Base-by-base conservation (phyloP, 2,329 filamentous ascomycete genomes). In the Zymoseptoria pseudotritici region DNA sequence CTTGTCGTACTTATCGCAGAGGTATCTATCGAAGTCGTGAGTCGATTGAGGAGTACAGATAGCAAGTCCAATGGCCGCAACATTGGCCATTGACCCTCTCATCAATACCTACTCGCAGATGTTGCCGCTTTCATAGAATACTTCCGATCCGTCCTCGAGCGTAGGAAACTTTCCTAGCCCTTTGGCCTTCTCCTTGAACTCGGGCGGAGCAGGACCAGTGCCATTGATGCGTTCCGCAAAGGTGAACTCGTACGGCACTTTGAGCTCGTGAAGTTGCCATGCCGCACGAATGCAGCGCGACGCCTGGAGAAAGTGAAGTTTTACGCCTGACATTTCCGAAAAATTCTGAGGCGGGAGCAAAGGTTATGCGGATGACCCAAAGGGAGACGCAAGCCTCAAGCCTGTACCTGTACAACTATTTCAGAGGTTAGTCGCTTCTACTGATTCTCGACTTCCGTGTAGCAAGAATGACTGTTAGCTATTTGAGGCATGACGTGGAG, bases 301-400 rank as follows among this genome's bases (percentile, higher is more conserved):
- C 53, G 76, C 75, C 69, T 80, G 76, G 9, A 80, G 74, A 64
- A 80, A 80, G 67, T 74, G 78, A 29, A 80, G 74, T 1, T 75
- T 79, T 55, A 79, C 77, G 20, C 46, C 5, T 50, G 61, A 50
- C 60, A 62, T 46, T 46, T 46, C 5, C 6, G 1, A 17, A 42
- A 17, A 17, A 17, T n/a, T 17, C 5, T 7, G 17, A 7, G 13
- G 36, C 6, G 36, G 11, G 17, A 42, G 13, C 5, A 13, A 5
- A 46, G 36, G 36, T 17, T 6, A 5, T 17, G 13, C 13, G 17
- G 6, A 46, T 17, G 36, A 46, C 36, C 53, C 4, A 26, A 22
- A 49, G 26, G 26, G 13, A 55, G 26, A 24, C 42, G 21, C 11
- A 17, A 46, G 36, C 36, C 36, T 17, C 11, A 17, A 46, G 5